A percentile compares a stretch with the other conserved stretches of the same genome.
Evolutionary conservation across 441 rosid genomes (phyloP).

Genomic region (Populus hybrid): DNA sequence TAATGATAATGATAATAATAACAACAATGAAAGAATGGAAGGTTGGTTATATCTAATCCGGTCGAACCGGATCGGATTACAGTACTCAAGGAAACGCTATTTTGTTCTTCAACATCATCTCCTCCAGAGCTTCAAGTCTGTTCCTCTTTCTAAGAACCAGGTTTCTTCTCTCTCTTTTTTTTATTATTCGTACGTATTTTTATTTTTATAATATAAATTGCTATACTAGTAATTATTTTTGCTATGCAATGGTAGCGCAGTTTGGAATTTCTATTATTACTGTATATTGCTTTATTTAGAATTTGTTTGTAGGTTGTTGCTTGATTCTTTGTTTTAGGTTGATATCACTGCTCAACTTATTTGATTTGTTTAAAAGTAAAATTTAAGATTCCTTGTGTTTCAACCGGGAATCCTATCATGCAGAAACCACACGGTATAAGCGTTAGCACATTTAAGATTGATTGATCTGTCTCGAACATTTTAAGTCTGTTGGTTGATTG

Average conservation of each 20-base stretch:
- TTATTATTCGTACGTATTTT: background rate
- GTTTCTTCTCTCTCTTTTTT: conserved; percentile 23
- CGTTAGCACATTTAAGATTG: background rate
- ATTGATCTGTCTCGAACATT: background rate
- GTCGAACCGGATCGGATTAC: conserved; percentile 74
- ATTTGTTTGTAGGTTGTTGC: background rate
- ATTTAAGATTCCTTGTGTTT: too few relatives aligned
- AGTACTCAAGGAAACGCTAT: conserved; percentile 83
- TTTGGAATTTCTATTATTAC: background rate
- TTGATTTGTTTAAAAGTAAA: too few relatives aligned
- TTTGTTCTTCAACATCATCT: conserved; percentile 71
- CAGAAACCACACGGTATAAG: too few relatives aligned
- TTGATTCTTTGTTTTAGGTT: conserved; percentile 6
- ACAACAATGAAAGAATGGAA: conserved; percentile 53
- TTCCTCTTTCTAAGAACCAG: conserved; percentile 52
- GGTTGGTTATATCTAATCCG: conserved; percentile 89
- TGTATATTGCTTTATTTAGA: background rate
- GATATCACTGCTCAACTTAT: background rate
- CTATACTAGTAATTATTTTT: background rate
- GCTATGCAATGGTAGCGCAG: background rate
- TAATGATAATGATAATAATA: too few relatives aligned
- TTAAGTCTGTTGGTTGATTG: too few relatives aligned
- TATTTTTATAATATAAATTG: background rate
- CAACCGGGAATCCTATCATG: too few relatives aligned
- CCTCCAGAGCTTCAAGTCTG: conserved; percentile 76